Evolutionary conservation across 73 alveolate species (phyloP).

Genomic region (Stentor coeruleus): DNA sequence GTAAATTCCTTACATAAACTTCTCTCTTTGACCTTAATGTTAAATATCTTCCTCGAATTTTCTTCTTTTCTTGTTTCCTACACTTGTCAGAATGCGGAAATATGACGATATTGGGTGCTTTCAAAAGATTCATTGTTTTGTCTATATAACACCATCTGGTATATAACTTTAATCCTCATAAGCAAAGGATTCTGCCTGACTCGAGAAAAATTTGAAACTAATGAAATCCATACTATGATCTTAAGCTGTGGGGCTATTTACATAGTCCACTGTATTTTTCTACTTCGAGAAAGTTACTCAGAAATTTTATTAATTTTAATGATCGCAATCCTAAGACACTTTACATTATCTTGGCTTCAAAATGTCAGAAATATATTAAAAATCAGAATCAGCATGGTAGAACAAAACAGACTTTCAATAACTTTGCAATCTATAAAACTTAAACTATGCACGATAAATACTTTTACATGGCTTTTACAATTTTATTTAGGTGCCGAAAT

Average conservation of each 20-base stretch:
- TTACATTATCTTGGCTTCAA: too few relatives aligned
- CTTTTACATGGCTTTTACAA: neutral
- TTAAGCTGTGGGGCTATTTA: neutral
- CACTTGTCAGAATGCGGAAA: neutral
- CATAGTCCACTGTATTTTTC: neutral
- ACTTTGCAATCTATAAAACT: neutral
- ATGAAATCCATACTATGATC: neutral
- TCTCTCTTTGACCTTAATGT: neutral
- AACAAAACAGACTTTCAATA: neutral
- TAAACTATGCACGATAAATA: neutral
- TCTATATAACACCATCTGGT: neutral
- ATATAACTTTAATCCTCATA: neutral
- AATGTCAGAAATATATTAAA: too few relatives aligned
- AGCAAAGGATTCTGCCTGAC: constrained; percentile 4
- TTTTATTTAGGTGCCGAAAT: neutral
- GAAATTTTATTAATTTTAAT: neutral
- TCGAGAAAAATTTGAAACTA: neutral
- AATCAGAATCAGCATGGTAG: too few relatives aligned
- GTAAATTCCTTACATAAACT: neutral
- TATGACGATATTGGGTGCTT: neutral
- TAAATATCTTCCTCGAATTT: neutral
- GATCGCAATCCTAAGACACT: neutral
- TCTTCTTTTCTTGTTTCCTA: neutral
- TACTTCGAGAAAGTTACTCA: neutral
- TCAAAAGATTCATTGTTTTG: neutral